Percentiles rank a stretch among this genome's conserved stretches.
Evolutionary conservation across 441 rosid species (phyloP).

Genomic region (Jatropha multifida): DNA sequence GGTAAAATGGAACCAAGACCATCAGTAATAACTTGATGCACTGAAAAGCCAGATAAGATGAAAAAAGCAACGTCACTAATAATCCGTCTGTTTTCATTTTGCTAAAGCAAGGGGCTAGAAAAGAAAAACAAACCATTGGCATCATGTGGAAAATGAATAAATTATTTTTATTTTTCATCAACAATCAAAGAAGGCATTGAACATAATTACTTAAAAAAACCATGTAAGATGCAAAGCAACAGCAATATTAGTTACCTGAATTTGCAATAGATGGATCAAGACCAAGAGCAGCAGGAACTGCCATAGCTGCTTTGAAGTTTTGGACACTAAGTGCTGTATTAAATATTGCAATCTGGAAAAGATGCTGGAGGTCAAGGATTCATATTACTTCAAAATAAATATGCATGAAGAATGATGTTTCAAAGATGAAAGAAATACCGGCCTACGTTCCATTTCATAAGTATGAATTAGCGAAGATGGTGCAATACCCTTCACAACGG

Average conservation of each 20-base stretch:
- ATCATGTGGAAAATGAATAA: neutral
- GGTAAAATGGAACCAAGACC: constrained; percentile 70
- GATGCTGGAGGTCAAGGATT: constrained; percentile 27
- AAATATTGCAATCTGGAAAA: constrained; percentile 66
- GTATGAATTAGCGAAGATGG: constrained; percentile 66
- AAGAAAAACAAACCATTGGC: neutral
- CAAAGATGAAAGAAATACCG: constrained; percentile 50
- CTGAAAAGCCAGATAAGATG: constrained; percentile 40
- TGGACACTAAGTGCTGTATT: constrained; percentile 82
- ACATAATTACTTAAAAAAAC: constrained; percentile 5
- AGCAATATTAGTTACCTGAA: constrained; percentile 49
- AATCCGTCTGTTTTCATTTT: neutral
- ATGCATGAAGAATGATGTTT: constrained; percentile 13
- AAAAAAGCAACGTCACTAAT: constrained; percentile 4
- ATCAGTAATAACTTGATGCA: constrained; percentile 57
- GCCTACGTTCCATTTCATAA: constrained; percentile 85
- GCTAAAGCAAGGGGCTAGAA: no score
- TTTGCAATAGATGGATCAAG: constrained; percentile 80
- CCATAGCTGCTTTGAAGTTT: constrained; percentile 92
- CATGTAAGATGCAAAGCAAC: constrained; percentile 23
- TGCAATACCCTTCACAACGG: constrained; percentile 55
- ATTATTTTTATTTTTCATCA: neutral
- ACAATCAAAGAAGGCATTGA: neutral
- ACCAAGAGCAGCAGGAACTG: constrained; percentile 87
- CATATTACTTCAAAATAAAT: constrained; percentile 20